These are phyloP conservation scores for Nakazawaea ishiwadae DNA, from an alignment of 805 yeast species.

Conservation along the genomic window DNA sequence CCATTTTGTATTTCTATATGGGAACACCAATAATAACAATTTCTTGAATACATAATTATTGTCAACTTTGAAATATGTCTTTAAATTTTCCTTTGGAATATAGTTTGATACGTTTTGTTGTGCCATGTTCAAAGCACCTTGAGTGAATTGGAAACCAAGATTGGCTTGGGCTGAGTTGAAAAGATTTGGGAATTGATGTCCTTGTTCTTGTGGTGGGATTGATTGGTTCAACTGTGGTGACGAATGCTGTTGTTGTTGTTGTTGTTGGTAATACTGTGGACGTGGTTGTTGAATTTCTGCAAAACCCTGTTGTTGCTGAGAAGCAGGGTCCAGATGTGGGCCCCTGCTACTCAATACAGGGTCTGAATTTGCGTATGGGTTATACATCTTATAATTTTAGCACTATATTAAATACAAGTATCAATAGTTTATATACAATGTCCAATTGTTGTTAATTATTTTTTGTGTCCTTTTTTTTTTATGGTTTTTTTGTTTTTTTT, in stretches of 20 bases:
- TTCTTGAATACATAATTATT: slow-evolving; percentile 80
- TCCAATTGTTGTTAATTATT: background rate
- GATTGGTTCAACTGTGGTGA: slow-evolving; percentile 17
- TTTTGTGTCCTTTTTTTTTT: too few relatives aligned
- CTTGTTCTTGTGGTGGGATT: slow-evolving; percentile 18
- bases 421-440: too few relatives aligned
- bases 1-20: slow-evolving; percentile 85
- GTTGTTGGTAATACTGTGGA: slow-evolving; percentile 4
- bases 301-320: background rate
- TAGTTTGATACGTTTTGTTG: slow-evolving; percentile 62
- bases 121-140: slow-evolving; percentile 76
- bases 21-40: slow-evolving; percentile 70
- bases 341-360: slow-evolving; percentile 8
- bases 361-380: slow-evolving; percentile 12
- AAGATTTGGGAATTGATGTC: slow-evolving; percentile 29
- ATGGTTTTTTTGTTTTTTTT: too few relatives aligned
- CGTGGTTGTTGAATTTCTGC: slow-evolving; percentile 8
- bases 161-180: slow-evolving; percentile 77
- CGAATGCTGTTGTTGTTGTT: slow-evolving; percentile 14
- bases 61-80: slow-evolving; percentile 88
- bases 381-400: slow-evolving; percentile 12
- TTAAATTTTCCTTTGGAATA: slow-evolving; percentile 52
- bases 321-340: background rate
- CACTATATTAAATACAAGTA: too few relatives aligned
- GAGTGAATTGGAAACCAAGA: slow-evolving; percentile 85